Base-by-base conservation (phyloP, 345 rosid species). In the Arabis alpina region DNA sequence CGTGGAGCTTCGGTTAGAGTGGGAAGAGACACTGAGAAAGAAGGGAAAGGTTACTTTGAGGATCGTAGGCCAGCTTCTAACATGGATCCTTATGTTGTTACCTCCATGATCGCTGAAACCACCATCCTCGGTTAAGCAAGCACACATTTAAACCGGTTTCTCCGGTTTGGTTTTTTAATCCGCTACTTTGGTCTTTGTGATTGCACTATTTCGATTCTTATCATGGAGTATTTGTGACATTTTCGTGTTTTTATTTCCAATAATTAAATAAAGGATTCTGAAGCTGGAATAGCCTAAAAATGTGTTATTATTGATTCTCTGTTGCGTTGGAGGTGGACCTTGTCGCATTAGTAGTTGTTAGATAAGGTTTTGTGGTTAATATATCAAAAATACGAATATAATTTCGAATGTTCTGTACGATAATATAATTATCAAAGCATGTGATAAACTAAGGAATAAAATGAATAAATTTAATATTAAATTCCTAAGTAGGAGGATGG, bases 31-130 rank as follows among this genome's bases (percentile, higher is more conserved):
- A 88, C 88, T 0, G 85, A 86, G 82, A 88, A 82, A 45, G 80
- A 55, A 15, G 94, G 92, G 5, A 88, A 90, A 74, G 91, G 94
- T 7, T 87, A 89, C 73, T 87, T 90, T 5, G 88, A 90, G 68
- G 93, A 90, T 73, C 50, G 90, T 57, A 82, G 91, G 81, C 93
- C 91, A 4, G 87, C 93, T 39, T 86, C 93, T 6, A 90, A 86
- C 82, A 89, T 89, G 91, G 91, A 87, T 72, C 93, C 91, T 4
- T 87, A 87, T 27, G 86, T 89, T 3, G 96, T 87, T n/a, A 87
- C 89, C 3, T 89, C 92, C 47, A 87, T 84, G 89, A 80, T 89
- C 66, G 96, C 89, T 0, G 86, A 85, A 68, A 86, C 93, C 72
- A 84, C 91, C 44, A 66, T 89, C 69, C 84, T 86, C 65, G 66